Base-by-base conservation (phyloP, 305 asterid genomes). In the Fraxinus dipetala region DNA sequence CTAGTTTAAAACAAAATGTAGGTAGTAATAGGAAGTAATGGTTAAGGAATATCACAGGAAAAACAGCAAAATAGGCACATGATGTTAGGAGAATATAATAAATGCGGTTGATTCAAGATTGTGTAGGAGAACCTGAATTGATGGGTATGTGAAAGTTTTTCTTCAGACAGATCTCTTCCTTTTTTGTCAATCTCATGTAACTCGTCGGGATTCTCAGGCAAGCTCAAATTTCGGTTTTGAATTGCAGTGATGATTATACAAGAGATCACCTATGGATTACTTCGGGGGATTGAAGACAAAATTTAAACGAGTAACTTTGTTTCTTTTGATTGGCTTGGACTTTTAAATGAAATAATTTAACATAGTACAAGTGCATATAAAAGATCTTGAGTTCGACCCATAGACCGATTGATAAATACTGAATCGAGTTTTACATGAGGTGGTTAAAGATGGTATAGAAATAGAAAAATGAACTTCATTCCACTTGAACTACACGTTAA, bases 81-180 rank as follows among this genome's bases (percentile, higher is more conserved):
- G 22, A 54, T 16, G 63, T 54, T 54, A 5, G 22, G 10, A 76
- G 18, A 61, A 79, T n/a, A 54, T 54, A 5, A 2, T 0, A 43
- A 43, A 4, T 16, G 24, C 22, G 16, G 24, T 5, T 54, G 22
- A 54, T 14, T 54, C 20, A 54, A 16, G 63, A 54, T 54, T 5
- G 24, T 54, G 1, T 5, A 4, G 63, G 59, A 13, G 6, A 80
- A 84, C 89, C 88, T 87, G 84, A 87, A 87, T 73, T 85, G 88
- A 40, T 76, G 72, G 67, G 90, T 85, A 61, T 83, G 85, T 8
- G 61, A 80, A 76, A 85, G 80, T 22, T 81, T 84, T 73, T 84
- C 85, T 78, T 31, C 85, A 8, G 51, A 73, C 32, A 77, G 48
- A 3, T 83, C 84, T 77, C 63, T 18, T 74, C 78, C 88, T 32